These are phyloP conservation scores for Chrysosporium keratinophilum DNA, from an alignment of 2,329 filamentous ascomycete genomes.

Conservation along the genomic window DNA sequence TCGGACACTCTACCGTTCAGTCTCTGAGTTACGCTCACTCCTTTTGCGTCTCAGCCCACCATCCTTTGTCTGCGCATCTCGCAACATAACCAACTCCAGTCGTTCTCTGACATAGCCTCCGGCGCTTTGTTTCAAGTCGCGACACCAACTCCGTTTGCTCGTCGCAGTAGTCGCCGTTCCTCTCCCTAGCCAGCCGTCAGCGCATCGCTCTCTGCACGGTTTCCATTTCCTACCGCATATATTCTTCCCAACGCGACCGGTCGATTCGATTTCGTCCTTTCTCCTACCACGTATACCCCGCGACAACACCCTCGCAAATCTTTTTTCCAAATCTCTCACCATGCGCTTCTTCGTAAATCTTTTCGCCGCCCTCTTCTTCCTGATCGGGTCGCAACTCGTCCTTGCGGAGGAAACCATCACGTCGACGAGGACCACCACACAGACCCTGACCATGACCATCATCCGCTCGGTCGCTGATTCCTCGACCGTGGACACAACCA, in stretches of 20 bases:
- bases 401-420: conserved; percentile 27
- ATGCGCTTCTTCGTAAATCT: conserved; percentile 31
- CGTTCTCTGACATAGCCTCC: background rate
- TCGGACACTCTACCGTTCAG: background rate
- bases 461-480: conserved; percentile 17
- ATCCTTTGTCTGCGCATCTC: conserved; percentile 3
- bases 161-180: conserved; percentile 9
- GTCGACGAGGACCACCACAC: conserved; percentile 36
- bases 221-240: background rate
- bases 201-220: conserved; percentile 1
- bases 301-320: background rate
- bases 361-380: conserved; percentile 28
- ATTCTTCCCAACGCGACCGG: background rate
- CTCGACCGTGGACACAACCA: conserved; percentile 16
- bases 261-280: background rate
- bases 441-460: conserved; percentile 32
- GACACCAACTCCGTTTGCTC: conserved; percentile 8
- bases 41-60: conserved; percentile 14
- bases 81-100: background rate
- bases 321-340: conserved; percentile 15
- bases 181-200: background rate
- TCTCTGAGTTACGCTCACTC: conserved; percentile 14
- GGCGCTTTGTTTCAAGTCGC: conserved; percentile 10
- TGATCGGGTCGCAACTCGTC: conserved; percentile 25
- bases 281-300: background rate